A percentile compares a stretch with the other conserved stretches of the same genome.
These are phyloP conservation scores for Fusarium palustre DNA, from an alignment of 2,329 filamentous ascomycete genomes.

Conservation along the genomic window DNA sequence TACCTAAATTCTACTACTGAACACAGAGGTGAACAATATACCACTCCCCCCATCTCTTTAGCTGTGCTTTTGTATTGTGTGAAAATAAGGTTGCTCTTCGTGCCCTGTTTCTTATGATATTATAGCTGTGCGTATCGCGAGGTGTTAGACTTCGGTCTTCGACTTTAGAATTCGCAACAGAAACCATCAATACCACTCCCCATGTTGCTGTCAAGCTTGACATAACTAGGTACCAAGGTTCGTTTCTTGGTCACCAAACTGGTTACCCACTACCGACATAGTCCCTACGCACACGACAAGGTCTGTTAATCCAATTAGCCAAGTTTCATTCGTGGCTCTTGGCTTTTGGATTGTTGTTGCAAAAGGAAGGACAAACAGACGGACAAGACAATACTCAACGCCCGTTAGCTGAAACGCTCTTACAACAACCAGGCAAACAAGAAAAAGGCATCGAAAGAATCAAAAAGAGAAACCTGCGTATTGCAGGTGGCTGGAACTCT, in stretches of 20 bases:
- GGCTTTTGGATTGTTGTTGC: constrained; percentile 7
- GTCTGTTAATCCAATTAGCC: constrained; percentile 26
- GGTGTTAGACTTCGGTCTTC: too few species aligned
- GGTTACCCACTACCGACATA: constrained; percentile 5
- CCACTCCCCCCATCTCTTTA: too few species aligned
- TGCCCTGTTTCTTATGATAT: too few species aligned
- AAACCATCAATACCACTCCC: neutral
- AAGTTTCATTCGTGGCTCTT: constrained; percentile 6
- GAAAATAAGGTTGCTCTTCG: too few species aligned
- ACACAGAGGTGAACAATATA: neutral
- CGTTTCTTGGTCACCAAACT: neutral
- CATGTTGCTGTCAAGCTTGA: neutral
- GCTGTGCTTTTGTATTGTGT: too few species aligned
- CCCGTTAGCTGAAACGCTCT: neutral
- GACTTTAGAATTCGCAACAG: too few species aligned
- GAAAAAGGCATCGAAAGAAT: neutral
- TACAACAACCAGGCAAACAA: neutral
- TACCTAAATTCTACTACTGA: neutral
- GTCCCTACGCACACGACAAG: constrained; percentile 18
- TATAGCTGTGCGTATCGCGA: too few species aligned
- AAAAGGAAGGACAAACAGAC: constrained; percentile 2
- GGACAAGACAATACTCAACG: neutral
- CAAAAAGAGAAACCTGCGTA: constrained; percentile 12
- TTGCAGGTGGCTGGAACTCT: constrained; percentile 34
- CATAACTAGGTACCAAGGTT: neutral